phyloP scores from a whole-genome alignment of 257 asterid genomes.

The Solanum piurae region DNA sequence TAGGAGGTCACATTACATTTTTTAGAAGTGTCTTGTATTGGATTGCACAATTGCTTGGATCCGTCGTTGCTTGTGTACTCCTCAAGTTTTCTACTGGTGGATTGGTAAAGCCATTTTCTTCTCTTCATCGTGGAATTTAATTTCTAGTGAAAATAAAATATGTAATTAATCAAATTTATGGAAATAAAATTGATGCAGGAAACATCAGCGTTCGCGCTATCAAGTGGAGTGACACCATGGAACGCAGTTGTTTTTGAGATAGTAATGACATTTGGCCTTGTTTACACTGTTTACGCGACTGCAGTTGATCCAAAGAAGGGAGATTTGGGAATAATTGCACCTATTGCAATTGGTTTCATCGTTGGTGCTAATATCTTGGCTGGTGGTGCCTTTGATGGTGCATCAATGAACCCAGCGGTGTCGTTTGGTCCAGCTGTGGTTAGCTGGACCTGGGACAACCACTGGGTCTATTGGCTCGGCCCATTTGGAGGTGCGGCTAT shows the following conservation, averaged over 20 bases:
- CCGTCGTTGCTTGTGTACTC: conserved; percentile 65
- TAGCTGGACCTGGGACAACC: conserved; percentile 73
- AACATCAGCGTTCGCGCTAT: conserved; percentile 57
- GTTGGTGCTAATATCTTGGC: conserved; percentile 88
- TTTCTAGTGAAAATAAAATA: neutral
- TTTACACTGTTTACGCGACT: conserved; percentile 76
- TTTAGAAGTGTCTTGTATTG: conserved; percentile 46
- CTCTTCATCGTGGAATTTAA: neutral
- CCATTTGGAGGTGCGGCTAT: conserved; percentile 60
- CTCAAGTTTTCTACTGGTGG: conserved; percentile 76
- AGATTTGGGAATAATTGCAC: conserved; percentile 62
- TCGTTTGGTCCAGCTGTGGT: conserved; percentile 83
- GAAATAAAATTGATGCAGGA: conserved; percentile 25
- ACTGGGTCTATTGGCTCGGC: conserved; percentile 89
- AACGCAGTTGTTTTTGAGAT: conserved; percentile 66
- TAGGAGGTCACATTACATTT: conserved; percentile 68
- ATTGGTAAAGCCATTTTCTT: conserved; percentile 18
- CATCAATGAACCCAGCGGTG: conserved; percentile 89
- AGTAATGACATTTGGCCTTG: conserved; percentile 81
- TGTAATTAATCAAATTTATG: neutral
- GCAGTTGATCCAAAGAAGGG: conserved; percentile 85
- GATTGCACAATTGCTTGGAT: conserved; percentile 77
- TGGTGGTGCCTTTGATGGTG: conserved; percentile 77
- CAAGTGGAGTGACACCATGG: conserved; percentile 48
- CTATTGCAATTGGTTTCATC: conserved; percentile 74